These are phyloP conservation scores for Allomyces macrogynus DNA, from an alignment of 192 early-diverging fungal species.

Conservation along the genomic window DNA sequence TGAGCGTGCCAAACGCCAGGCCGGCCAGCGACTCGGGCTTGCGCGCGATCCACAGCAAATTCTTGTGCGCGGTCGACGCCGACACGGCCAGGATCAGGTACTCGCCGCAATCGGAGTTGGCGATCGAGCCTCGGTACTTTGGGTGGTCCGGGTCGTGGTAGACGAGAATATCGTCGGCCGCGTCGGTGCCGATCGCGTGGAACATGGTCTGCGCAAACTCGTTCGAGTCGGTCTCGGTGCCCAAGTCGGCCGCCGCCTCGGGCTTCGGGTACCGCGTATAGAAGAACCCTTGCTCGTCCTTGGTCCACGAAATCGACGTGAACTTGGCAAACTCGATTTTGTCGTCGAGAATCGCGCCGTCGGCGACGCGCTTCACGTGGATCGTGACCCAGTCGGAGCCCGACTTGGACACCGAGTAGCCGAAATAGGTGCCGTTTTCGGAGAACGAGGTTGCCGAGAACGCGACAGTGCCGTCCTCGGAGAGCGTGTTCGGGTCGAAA, in stretches of 20 bases:
- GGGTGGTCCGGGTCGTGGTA: conserved; percentile 28
- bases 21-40: conserved; percentile 1
- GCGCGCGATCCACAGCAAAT: conserved; percentile 19
- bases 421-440: conserved; percentile 31
- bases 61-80: conserved; percentile 21
- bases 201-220: conserved; percentile 24
- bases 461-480: conserved; percentile 33
- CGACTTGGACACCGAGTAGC: conserved; percentile 28
- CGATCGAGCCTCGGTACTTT: conserved; percentile 7
- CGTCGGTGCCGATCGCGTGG: conserved; percentile 34
- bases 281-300: conserved; percentile 52
- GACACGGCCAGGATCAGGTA: conserved; percentile 29
- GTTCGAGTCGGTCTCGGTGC: conserved; percentile 36
- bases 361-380: conserved; percentile 17
- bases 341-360: conserved; percentile 15
- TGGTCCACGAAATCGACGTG: conserved; percentile 27
- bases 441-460: conserved; percentile 29
- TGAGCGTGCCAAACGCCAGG: conserved; percentile 2
- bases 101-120: conserved; percentile 30
- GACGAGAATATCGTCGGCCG: conserved; percentile 35
- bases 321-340: conserved; percentile 35
- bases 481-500: conserved; percentile 31
- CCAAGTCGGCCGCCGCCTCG: conserved; percentile 17
- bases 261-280: conserved; percentile 31
- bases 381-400: conserved; percentile 50